Base-by-base conservation (phyloP, 352 stramenopile species). In the Phytophthora aleatoria region DNA sequence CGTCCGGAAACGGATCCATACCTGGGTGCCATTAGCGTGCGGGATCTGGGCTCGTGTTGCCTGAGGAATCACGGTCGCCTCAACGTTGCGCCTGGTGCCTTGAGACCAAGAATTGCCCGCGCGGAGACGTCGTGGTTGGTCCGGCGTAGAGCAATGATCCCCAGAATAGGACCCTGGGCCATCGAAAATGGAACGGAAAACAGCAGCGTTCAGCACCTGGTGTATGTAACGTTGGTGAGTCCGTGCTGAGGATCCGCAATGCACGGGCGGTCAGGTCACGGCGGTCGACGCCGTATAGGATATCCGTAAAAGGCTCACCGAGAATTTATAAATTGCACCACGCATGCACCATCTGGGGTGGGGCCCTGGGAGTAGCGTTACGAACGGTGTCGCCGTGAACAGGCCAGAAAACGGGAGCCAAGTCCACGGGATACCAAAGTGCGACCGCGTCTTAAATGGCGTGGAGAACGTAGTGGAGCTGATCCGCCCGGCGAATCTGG, bases 401-500 rank as follows among this genome's bases (percentile, higher is more conserved):
- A 11, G 38, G 16, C 6, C 38, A 11, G 38, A 43, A 43, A 6
- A 43, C 38, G 7, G 38, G 0, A 9, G 15, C 8, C 8, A 20
- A 4, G 12, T 20, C 38, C 10, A n/a, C 38, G 7, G 38, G 38
- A 20, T 43, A 43, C 8, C 38, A 43, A 5, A n/a, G 11, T 12
- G 38, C 15, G 9, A 5, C 5, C 11, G 38, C 38, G 2, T 43
- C 12, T 20, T 43, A 1, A 20, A 43, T 43, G 13, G 7, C 38
- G 26, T 27, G n/a, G 4, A 45, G n/a, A 2, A 45, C 39, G 15
- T 45, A 6, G 3, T 45, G 39, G n/a, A 45, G n/a, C 11, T 45
- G 39, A 2, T 26, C 39, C 39, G 13, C 39, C 39, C 39, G 39
- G n/a, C 35, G 43, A 44, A 67, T 57, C 60, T 57, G 43, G 33